Evolutionary conservation across 768 basidiomycete species (phyloP).

Genomic region (Pilatotrama ljubarskyi): DNA sequence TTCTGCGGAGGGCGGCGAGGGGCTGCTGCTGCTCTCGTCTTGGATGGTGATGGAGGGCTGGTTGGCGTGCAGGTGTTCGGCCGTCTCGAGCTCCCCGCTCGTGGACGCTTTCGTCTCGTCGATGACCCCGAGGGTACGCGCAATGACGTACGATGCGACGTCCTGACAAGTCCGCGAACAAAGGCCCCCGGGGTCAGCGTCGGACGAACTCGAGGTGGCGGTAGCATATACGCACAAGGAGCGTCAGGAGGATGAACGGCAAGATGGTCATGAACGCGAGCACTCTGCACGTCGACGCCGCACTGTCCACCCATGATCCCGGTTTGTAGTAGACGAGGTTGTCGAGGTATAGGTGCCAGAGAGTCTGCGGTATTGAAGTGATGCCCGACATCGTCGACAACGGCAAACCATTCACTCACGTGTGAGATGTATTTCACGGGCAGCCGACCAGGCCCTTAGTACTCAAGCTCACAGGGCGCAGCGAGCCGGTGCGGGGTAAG

Average conservation of each 20-base stretch:
- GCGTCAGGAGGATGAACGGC: constrained; percentile 59
- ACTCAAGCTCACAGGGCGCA: background rate
- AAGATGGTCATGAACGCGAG: constrained; percentile 53
- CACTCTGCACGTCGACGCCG: constrained; percentile 63
- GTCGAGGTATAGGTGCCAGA: constrained; percentile 63
- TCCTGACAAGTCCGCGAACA: constrained; percentile 48
- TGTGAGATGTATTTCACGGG: background rate
- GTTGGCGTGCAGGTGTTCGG: constrained; percentile 1
- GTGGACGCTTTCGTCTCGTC: constrained; percentile 76
- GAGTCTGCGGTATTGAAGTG: constrained; percentile 39
- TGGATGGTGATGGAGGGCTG: constrained; percentile 17
- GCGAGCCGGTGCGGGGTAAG: background rate
- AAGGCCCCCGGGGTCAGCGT: background rate
- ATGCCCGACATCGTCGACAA: constrained; percentile 16
- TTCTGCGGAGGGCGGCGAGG: constrained; percentile 1
- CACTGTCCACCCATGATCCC: constrained; percentile 65
- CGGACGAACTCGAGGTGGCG: background rate
- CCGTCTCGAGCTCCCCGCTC: constrained; percentile 32
- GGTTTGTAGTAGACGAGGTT: constrained; percentile 65
- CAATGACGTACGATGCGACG: constrained; percentile 78
- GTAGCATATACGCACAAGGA: constrained; percentile 48
- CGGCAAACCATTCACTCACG: too few species aligned
- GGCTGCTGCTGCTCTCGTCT: constrained; percentile 16
- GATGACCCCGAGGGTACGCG: constrained; percentile 76
- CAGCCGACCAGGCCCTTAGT: too few species aligned